Evolutionary conservation across 306 rosid genomes (phyloP).

Genomic region (Gynostemma pentaphyllum): DNA sequence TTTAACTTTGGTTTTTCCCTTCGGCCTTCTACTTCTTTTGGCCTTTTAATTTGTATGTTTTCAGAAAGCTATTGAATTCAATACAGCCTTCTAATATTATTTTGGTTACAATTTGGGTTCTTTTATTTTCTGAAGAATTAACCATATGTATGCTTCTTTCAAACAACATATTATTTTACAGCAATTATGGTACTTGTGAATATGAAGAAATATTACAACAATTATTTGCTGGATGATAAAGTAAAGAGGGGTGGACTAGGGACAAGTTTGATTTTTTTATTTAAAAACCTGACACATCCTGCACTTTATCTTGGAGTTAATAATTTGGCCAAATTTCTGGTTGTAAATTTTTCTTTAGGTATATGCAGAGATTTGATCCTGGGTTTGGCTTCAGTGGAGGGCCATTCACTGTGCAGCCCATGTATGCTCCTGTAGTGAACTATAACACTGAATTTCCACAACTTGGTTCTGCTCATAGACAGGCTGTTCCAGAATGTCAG

Average conservation of each 20-base stretch:
- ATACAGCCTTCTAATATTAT: background rate
- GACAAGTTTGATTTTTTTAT: background rate
- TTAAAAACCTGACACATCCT: background rate
- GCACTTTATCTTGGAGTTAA: background rate
- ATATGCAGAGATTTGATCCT: constrained; percentile 93
- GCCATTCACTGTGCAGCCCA: constrained; percentile 71
- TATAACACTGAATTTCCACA: constrained; percentile 97
- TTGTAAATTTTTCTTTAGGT: constrained; percentile 39
- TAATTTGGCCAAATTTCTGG: background rate
- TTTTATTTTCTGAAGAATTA: background rate
- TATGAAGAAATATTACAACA: background rate
- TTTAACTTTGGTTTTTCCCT: background rate
- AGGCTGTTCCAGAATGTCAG: constrained; percentile 65
- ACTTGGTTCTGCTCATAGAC: constrained; percentile 76
- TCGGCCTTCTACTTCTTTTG: background rate
- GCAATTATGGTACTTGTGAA: background rate
- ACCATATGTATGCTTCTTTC: background rate
- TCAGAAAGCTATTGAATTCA: background rate
- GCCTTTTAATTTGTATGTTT: background rate
- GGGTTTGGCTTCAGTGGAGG: constrained; percentile 96
- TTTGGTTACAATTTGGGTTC: background rate
- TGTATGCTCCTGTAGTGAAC: constrained; percentile 76
- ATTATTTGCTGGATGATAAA: background rate
- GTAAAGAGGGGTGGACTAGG: background rate
- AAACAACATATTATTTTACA: background rate